Evolutionary conservation across 192 early-diverging fungal species (phyloP), one percentile per base, ranked within the genome.

Genomic region (Hyaloraphidium curvatum): DNA sequence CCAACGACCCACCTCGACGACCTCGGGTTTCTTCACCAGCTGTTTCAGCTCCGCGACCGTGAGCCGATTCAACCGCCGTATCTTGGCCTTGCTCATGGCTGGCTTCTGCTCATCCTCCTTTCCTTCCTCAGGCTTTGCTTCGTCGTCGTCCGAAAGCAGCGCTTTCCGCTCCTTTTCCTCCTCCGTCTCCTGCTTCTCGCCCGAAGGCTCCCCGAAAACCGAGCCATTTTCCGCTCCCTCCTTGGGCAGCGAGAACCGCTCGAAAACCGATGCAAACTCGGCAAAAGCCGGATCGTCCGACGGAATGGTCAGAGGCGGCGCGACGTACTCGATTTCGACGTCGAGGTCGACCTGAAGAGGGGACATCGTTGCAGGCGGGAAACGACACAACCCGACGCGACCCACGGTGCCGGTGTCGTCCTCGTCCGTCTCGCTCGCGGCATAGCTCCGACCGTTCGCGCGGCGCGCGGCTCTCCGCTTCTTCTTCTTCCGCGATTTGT

Each of bases 41-140:
- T 96, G 87, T 64, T 96, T 96, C 55, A 98, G 68, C 58, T 89
- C 86, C 1, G 94, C 92, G 2, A 98, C 83, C 16, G 75, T 75
- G 51, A 77, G 70, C 50, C 80, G 73, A 60, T 65, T 77, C 58
- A 54, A 21, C 61, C 55, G 59, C 48, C 69, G 71, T 58, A 59
- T 56, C 63, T 70, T 75, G 59, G 66, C 80, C 65, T 65, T 72
- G 31, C 55, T 37, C 28, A 55, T 31, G n/a, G 59, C 61, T 17
- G 35, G 17, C 27, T 53, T 50, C 21, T 57, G 29, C 9, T 62
- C 64, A 9, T 41, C 51, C n/a, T 61, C 62, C 2, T 30, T 56
- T 16, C 9, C 26, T 3, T 57, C 30, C 5, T 48, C 59, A 5
- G 31, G 33, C 33, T 57, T 26, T 58, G n/a, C n/a, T 31, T 58